Base-by-base conservation (phyloP, 2,329 filamentous ascomycete species). In the Colletotrichum sp. region DNA sequence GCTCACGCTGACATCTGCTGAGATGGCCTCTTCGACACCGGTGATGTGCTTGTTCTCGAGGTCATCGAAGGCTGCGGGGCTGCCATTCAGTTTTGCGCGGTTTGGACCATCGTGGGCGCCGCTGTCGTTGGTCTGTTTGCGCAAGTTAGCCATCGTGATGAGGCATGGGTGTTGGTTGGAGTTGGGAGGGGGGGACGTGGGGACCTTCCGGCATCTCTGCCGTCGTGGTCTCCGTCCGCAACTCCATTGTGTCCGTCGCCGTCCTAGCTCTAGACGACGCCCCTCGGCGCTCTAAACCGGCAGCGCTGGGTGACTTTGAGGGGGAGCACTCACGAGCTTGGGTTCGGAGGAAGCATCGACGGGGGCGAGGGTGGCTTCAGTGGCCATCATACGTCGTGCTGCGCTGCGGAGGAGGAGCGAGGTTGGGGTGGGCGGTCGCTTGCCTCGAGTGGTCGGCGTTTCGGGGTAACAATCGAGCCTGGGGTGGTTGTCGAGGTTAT, bases 1-100 rank as follows among this genome's bases (percentile, higher is more conserved):
- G 83, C 92, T 95, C 78, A 91, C 88, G 82, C 94, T 95, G 77
- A 91, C 92, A 80, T 93, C 91, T 78, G 91, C 88, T 75, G 92
- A 93, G 82, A 90, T 89, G 78, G 89, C 85, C 78, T 92, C 88
- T 80, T 93, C 92, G 77, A 91, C 87, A 76, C 86, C 88, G 81
- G 87, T 86, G 81, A 91, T 89, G 81, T 89, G 89, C 83, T 90
- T 92, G 81, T 90, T 90, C 79, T 88, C 89, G 78, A 88, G 85
- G 76, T 91, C 90, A 79, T 91, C 87, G 81, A 30, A 30, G 58
- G 84, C 84, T 78, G 86, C 82, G 77, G 82, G 78, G 64, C 81
- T 85, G 83, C 89, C 88, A 81, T 92, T 92, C 83, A 91, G 80
- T 80, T 82, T 82, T 78, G 86, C 81, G 74, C 81, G 83, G 71